These are phyloP conservation scores for Suillus tomentosus DNA, from an alignment of 768 basidiomycete genomes.

Conservation along the genomic window DNA sequence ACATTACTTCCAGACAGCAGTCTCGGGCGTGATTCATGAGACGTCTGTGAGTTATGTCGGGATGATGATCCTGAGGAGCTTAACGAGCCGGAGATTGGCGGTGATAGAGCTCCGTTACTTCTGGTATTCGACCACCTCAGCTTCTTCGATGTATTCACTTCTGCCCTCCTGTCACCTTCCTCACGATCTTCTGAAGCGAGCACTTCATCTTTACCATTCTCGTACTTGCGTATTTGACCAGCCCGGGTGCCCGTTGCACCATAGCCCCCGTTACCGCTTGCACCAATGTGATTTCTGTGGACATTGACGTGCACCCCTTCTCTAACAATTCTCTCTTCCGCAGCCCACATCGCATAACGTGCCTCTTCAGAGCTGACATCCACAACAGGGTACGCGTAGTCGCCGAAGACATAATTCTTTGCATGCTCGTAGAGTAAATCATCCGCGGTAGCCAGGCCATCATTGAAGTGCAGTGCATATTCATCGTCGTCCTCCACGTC, in stretches of 20 bases:
- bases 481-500: slow-evolving; percentile 40
- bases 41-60: slow-evolving; percentile 16
- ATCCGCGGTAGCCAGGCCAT: slow-evolving; percentile 49
- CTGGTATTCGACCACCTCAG: slow-evolving; percentile 47
- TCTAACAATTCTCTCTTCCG: slow-evolving; percentile 31
- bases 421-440: slow-evolving; percentile 79
- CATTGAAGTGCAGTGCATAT: slow-evolving; percentile 29
- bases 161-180: slow-evolving; percentile 15
- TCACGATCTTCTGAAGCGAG: slow-evolving; percentile 15
- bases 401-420: slow-evolving; percentile 81
- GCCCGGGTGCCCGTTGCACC: slow-evolving; percentile 29
- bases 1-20: slow-evolving; percentile 9
- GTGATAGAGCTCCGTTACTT: not conserved
- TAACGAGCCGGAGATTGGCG: slow-evolving; percentile 4
- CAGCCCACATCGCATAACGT: slow-evolving; percentile 31
- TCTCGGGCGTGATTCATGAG: slow-evolving; percentile 15
- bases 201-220: slow-evolving; percentile 12
- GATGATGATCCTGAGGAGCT: slow-evolving; percentile 3
- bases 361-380: slow-evolving; percentile 71
- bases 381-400: slow-evolving; percentile 88
- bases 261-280: slow-evolving; percentile 18
- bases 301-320: slow-evolving; percentile 21
- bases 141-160: slow-evolving; percentile 39
- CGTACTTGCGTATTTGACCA: slow-evolving; percentile 13
- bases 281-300: slow-evolving; percentile 14